These are phyloP conservation scores for Leishmania martiniquensis DNA, from an alignment of 208 protist genomes.

Conservation along the genomic window DNA sequence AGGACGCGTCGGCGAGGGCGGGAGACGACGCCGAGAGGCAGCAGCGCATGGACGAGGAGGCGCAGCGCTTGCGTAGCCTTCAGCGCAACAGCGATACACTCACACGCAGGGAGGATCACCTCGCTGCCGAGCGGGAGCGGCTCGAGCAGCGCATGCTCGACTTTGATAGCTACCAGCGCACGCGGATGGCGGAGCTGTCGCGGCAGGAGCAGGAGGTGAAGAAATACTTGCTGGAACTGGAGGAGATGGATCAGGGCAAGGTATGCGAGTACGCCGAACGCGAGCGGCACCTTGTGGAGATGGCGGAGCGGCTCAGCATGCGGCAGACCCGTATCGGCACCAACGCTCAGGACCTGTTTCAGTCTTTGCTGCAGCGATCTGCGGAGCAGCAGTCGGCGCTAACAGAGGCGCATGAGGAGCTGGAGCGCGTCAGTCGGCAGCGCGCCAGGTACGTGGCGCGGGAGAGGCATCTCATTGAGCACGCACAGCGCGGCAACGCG, in stretches of 20 bases:
- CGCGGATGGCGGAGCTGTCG: constrained; percentile 27
- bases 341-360: constrained; percentile 30
- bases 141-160: constrained; percentile 44
- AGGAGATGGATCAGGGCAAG: constrained; percentile 53
- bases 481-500: constrained; percentile 16
- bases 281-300: constrained; percentile 44
- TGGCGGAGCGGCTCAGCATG: constrained; percentile 35
- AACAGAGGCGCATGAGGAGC: constrained; percentile 31
- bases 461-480: constrained; percentile 16
- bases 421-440: constrained; percentile 38
- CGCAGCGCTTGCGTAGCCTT: constrained; percentile 28
- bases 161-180: constrained; percentile 39
- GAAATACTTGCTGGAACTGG: constrained; percentile 54
- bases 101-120: constrained; percentile 31
- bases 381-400: constrained; percentile 43
- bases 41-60: constrained; percentile 25
- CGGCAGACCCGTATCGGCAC: constrained; percentile 20
- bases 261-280: constrained; percentile 37
- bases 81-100: constrained; percentile 27
- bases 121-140: constrained; percentile 38
- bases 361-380: constrained; percentile 35
- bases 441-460: constrained; percentile 34
- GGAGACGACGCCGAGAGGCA: constrained; percentile 8
- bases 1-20: neutral
- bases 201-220: constrained; percentile 54